Evolutionary conservation across 2,329 filamentous ascomycete species (phyloP), one percentile per base, ranked within the genome.

Genomic region (Seiridium unicorne): DNA sequence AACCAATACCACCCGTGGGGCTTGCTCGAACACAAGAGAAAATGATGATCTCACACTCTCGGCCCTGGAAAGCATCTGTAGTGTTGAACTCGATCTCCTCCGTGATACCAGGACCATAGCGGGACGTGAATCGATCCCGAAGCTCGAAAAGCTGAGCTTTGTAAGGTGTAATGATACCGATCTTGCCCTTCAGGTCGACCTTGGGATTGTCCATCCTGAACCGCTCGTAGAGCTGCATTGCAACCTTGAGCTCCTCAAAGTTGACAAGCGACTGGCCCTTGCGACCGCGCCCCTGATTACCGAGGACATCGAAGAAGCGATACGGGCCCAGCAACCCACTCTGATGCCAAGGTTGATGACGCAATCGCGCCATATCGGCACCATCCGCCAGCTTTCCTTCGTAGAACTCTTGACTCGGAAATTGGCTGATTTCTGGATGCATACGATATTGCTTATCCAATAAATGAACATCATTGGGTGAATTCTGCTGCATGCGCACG

Each of bases 361-460:
- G 89, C 57, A 96, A 80, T 58, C 78, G 80, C 3, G 84, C 87
- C 93, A 98, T 98, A 65, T 90, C 85, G 62, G 84, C 84, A 32
- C 96, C 95, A 73, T 99, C 93, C 64, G 93, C 81, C 9, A 99
- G 85, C 64, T 88, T 86, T 35, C 91, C 88, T 71, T 98, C 92
- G 77, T 99, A 99, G 77, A 99, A 99, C 56, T 93, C 89, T 66
- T 84, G 80, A 73, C 93, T 97, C 1, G 96, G 95, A 74, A 97
- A 99, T 57, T 81, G 75, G 74, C 93, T 97, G 72, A 99, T 99
- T 66, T 95, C 92, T 0, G 96, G 95, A 77, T 99, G 95, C 96
- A 99, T 99, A 76, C 95, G 95, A 73, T 99, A 99, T 72, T 99
- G 95, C 59, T 90, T 95, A 71, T 98, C 94, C n/a, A 99, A 86